Evolutionary conservation across 1,139 yeast genomes (phyloP), one percentile per base, ranked within the genome.

Genomic region (Torulaspora pretoriensis): DNA sequence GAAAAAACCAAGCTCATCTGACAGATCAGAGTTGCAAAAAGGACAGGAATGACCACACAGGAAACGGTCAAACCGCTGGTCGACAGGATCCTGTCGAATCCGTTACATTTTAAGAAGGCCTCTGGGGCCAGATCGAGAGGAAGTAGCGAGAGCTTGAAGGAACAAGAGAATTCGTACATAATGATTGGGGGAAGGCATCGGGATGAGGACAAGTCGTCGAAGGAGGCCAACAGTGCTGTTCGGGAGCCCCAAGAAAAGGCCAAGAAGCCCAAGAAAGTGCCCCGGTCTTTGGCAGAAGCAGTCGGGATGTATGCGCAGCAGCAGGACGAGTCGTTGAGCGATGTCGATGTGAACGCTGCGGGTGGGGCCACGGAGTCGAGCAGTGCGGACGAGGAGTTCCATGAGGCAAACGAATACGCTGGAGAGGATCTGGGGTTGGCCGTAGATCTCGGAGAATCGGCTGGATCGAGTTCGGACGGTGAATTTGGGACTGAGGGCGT

Each of bases 21-120:
- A 14, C 7, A 7, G n/a, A 6, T n/a, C 24, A 26, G 8, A 26
- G 38, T n/a, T 19, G 12, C 17, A 27, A 40, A 8, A 9, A 4
- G 8, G 33, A 10, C 17, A 30, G 35, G 17, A 22, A 57, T 57
- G 61, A 52, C 58, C 23, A 52, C 59, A 10, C 58, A 51, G 38
- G 61, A 59, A 22, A 49, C 59, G 23, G 44, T 61, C 36, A 58
- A 61, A 24, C 72, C 71, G 25, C 65, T 78, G 44, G 75, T 80
- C 46, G 83, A 79, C 56, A 70, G 84, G 58, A 75, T 80, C 50
- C 71, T 80, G 37, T 66, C 75, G 46, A 75, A 74, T 52, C 87
- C 85, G 12, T 65, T 81, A 44, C 75, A 75, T 28, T 83, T 83
- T 64, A 76, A 73, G 40, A 71, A 77, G 10, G 84, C 82, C 4